phyloP scores from a whole-genome alignment of 108 stramenopile genomes.

The Conticribra weissflogii region DNA sequence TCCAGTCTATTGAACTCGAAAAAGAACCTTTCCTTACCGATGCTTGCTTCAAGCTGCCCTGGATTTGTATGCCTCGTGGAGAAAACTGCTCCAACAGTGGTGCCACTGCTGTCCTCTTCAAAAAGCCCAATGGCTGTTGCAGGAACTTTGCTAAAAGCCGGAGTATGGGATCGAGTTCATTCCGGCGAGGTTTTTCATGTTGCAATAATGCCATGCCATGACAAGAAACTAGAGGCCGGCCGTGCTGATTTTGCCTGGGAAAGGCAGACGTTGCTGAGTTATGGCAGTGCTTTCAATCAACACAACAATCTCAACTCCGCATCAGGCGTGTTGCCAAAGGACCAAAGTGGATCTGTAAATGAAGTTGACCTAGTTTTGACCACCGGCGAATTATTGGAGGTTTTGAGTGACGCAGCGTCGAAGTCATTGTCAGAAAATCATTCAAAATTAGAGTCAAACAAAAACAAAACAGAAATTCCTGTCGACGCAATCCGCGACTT shows the following conservation, averaged over 20 bases:
- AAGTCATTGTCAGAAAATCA: conserved; percentile 7
- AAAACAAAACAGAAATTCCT: conserved; percentile 4
- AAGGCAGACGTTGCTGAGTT: conserved; percentile 32
- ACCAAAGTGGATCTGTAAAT: conserved; percentile 22
- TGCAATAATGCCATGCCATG: conserved; percentile 97
- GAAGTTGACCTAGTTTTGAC: conserved; percentile 97
- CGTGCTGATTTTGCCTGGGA: conserved; percentile 81
- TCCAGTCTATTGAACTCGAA: not conserved
- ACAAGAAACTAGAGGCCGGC: conserved; percentile 98
- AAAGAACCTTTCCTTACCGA: conserved; percentile 49
- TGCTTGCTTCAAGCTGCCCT: conserved; percentile 94
- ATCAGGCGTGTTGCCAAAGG: not conserved
- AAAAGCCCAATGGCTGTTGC: conserved; percentile 83
- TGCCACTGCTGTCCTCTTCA: conserved; percentile 84
- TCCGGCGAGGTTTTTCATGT: conserved; percentile 33
- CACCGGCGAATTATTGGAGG: conserved; percentile 81
- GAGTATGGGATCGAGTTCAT: conserved; percentile 12
- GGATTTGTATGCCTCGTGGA: conserved; percentile 99
- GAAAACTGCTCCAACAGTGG: conserved; percentile 81
- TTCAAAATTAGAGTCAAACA: too few relatives aligned
- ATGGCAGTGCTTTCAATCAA: conserved; percentile 16
- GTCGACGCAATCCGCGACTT: too few relatives aligned
- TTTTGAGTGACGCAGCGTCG: conserved; percentile 60
- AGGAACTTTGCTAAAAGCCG: conserved; percentile 50
- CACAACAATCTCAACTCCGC: not conserved